Conservation (phyloP, 2,329 filamentous ascomycete genomes). For the Phaeoacremonium minimum region DNA sequence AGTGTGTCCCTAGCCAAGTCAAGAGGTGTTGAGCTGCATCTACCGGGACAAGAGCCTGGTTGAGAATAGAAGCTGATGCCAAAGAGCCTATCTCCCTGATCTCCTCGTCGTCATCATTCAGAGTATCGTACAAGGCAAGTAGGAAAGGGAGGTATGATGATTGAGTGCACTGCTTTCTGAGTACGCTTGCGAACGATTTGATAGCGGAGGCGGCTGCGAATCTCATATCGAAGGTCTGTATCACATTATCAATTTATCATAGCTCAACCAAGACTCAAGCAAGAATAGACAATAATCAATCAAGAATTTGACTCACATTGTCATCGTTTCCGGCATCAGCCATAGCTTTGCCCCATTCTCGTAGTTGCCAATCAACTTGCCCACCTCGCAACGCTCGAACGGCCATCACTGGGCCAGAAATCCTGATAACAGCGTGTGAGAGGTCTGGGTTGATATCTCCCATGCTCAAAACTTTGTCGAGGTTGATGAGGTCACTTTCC, state of each 20-base stretch:
- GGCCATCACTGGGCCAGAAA: constrained; percentile 43
- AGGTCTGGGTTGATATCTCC: constrained; percentile 42
- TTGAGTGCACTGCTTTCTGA: constrained; percentile 19
- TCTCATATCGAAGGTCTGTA: constrained; percentile 60
- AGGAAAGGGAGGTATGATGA: constrained; percentile 48
- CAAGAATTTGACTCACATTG: constrained; percentile 41
- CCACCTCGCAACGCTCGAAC: no score
- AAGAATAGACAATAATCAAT: no score
- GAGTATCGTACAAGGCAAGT: constrained; percentile 66
- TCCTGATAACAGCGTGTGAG: constrained; percentile 42
- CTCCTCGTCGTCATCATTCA: constrained; percentile 79
- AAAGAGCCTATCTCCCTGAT: constrained; percentile 33
- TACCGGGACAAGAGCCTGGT: constrained; percentile 35
- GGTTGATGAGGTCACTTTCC: constrained; percentile 26
- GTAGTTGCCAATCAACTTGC: constrained; percentile 17
- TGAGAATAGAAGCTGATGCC: constrained; percentile 4
- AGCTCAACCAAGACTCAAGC: no score
- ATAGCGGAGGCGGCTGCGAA: constrained; percentile 56
- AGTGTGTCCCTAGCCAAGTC: constrained; percentile 31
- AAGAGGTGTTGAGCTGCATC: constrained; percentile 43
- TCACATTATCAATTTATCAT: no score
- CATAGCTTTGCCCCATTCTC: constrained; percentile 46
- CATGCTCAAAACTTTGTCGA: constrained; percentile 24
- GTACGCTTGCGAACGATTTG: constrained; percentile 38
- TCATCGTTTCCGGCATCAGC: constrained; percentile 41